phyloP scores from a whole-genome alignment of 176 grass and related monocot species.

The Triticum monococcum region DNA sequence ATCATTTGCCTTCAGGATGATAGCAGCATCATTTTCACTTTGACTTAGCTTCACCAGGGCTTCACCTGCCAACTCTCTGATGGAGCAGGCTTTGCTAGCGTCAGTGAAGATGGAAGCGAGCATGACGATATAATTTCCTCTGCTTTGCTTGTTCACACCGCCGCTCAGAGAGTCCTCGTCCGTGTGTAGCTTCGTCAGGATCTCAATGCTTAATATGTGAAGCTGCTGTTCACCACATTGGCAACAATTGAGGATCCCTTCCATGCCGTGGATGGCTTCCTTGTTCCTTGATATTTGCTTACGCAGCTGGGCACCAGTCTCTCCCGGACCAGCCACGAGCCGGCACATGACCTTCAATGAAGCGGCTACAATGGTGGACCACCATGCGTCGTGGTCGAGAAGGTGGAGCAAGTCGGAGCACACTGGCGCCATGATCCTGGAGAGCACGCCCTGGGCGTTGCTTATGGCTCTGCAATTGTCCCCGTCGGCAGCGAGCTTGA shows the following conservation, averaged over 20 bases:
- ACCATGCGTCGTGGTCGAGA: background rate
- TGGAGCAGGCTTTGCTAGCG: no score
- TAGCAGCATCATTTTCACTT: no score
- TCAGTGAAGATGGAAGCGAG: no score
- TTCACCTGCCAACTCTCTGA: no score
- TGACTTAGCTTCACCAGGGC: no score
- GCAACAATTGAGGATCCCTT: background rate
- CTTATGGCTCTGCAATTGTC: background rate
- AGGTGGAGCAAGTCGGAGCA: background rate
- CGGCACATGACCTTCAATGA: background rate
- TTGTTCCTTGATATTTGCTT: background rate
- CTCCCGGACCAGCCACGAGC: background rate
- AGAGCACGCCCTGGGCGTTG: background rate
- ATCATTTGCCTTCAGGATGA: no score
- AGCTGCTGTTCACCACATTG: no score
- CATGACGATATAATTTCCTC: no score
- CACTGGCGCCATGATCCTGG: background rate
- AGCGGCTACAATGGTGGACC: background rate
- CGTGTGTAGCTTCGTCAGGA: no score
- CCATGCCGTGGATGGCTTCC: background rate
- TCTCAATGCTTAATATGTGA: no score
- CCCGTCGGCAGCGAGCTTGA: background rate
- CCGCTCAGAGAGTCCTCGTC: no score
- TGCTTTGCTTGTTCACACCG: no score
- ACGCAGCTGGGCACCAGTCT: background rate